Conservation (phyloP, 1,284 basidiomycete genomes). For the Naganishia albida region DNA sequence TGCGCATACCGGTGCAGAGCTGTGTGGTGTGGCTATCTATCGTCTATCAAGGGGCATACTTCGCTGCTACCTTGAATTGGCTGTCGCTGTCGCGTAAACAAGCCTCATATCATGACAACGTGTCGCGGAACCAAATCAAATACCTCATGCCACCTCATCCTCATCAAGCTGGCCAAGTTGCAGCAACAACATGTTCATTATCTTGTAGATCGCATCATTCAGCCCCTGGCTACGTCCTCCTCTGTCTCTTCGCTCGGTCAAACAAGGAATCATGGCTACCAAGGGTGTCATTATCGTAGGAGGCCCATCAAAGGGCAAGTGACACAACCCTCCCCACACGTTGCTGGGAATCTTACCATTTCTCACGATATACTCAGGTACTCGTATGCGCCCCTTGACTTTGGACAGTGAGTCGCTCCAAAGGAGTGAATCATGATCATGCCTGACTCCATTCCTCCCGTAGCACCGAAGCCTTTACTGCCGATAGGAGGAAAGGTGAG, state of each 20-base stretch:
- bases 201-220: background rate
- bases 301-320: slow-evolving; percentile 49
- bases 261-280: slow-evolving; percentile 33
- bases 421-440: background rate
- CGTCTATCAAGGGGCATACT: no score
- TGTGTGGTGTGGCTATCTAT: background rate
- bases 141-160: slow-evolving; percentile 3
- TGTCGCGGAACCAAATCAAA: background rate
- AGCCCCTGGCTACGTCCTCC: no score
- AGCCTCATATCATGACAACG: no score
- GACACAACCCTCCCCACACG: background rate
- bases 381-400: slow-evolving; percentile 57
- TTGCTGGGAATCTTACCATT: background rate
- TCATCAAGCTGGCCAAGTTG: background rate
- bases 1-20: no score
- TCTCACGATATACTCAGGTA: slow-evolving; percentile 39
- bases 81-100: background rate
- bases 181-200: background rate
- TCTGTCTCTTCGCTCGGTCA: no score
- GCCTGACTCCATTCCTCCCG: background rate
- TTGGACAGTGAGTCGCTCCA: slow-evolving; percentile 52
- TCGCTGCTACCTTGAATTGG: background rate
- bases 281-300: slow-evolving; percentile 54
- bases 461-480: slow-evolving; percentile 56
- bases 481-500: slow-evolving; percentile 56